A percentile compares a stretch with the other conserved stretches of the same genome.
Evolutionary conservation across 2,329 filamentous ascomycete species (phyloP).

Genomic region (Cordyceps fumosorosea): DNA sequence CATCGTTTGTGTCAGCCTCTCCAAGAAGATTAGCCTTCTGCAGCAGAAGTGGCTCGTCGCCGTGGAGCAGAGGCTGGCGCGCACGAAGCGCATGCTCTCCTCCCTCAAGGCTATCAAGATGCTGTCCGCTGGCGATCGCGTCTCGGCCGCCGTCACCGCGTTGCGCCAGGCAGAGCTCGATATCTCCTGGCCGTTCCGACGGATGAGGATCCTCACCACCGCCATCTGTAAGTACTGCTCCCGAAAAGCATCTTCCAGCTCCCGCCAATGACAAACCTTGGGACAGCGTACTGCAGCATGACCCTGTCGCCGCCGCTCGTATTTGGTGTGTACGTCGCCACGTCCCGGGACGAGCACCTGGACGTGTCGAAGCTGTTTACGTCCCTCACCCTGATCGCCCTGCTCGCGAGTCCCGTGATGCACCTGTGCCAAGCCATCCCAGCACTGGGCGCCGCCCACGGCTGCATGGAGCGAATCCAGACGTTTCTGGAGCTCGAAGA

Average conservation of each 20-base stretch:
- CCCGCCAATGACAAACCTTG: background rate
- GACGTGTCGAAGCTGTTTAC: background rate
- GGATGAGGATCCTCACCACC: background rate
- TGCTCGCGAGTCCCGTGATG: slow-evolving; percentile 3
- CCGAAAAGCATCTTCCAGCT: no score
- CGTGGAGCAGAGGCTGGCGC: background rate
- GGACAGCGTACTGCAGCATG: background rate
- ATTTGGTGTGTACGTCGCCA: background rate
- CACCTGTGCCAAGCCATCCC: slow-evolving; percentile 2
- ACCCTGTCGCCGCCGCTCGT: slow-evolving; percentile 1
- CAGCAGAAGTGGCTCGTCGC: background rate
- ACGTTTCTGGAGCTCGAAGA: background rate
- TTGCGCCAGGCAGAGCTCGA: background rate
- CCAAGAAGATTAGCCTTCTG: background rate
- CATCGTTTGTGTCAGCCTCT: background rate
- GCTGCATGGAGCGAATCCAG: slow-evolving; percentile 3
- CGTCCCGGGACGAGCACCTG: background rate
- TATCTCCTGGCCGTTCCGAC: background rate
- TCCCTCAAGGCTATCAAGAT: slow-evolving; percentile 5
- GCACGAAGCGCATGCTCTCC: background rate
- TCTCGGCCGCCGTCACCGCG: background rate
- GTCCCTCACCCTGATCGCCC: background rate
- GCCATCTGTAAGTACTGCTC: background rate
- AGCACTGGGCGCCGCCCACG: background rate
- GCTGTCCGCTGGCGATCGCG: background rate